phyloP scores from a whole-genome alignment of 768 basidiomycete genomes.

The Rhizopogon vesiculosus region DNA sequence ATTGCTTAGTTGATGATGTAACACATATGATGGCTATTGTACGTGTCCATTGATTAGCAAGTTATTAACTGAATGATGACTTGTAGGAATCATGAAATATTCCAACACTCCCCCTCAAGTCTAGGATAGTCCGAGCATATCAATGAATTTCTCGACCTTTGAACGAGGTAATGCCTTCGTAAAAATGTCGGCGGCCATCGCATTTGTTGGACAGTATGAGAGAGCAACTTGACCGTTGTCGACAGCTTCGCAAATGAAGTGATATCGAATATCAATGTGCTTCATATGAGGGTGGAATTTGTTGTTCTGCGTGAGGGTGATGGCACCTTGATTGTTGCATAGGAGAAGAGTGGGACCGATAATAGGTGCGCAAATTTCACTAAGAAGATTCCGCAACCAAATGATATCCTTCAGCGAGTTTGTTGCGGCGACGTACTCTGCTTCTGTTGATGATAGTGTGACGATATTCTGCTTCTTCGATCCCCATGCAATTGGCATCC shows the following conservation, averaged over 20 bases:
- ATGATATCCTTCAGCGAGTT: background rate
- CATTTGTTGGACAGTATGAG: background rate
- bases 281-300: background rate
- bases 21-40: no score
- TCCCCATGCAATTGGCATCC: no score
- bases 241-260: constrained; percentile 3
- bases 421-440: background rate
- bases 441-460: no score
- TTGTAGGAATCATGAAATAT: no score
- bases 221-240: background rate
- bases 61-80: no score
- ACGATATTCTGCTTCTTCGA: no score
- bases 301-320: background rate
- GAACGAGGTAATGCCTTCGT: background rate
- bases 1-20: no score
- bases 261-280: background rate
- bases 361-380: background rate
- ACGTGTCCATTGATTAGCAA: no score
- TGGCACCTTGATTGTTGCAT: constrained; percentile 1
- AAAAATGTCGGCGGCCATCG: background rate
- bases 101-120: background rate
- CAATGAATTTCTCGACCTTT: background rate
- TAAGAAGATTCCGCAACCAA: background rate
- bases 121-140: background rate
- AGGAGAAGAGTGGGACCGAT: background rate